phyloP scores from a whole-genome alignment of 805 yeast species.

The Metschnikowia drakensbergensis region DNA sequence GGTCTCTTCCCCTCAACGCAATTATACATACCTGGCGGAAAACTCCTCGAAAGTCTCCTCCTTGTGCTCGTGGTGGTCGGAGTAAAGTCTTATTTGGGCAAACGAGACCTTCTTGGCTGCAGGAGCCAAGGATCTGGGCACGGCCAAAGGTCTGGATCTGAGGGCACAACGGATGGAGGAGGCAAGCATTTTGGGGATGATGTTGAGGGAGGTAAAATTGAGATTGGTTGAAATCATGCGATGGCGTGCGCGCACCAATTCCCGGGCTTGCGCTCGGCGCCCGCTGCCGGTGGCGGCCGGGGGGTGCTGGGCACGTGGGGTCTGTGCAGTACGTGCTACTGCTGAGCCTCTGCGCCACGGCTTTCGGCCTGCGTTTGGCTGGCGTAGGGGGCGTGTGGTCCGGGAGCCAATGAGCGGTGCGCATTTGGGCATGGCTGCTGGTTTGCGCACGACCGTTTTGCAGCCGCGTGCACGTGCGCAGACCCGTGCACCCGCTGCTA shows the following conservation, averaged over 20 bases:
- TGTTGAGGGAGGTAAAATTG: constrained; percentile 2
- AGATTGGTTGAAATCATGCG: constrained; percentile 5
- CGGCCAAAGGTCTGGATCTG: constrained; percentile 31
- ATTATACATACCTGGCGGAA: constrained; percentile 61
- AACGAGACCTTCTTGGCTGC: constrained; percentile 19
- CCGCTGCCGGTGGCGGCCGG: too few relatives aligned
- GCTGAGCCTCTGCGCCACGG: neutral
- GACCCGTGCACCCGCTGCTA: neutral
- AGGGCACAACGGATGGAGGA: constrained; percentile 41
- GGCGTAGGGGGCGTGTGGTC: neutral
- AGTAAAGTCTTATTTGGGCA: constrained; percentile 59
- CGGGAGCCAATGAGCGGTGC: neutral
- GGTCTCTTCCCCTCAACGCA: neutral
- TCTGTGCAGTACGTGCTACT: too few relatives aligned
- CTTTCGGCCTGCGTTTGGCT: neutral
- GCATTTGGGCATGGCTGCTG: neutral
- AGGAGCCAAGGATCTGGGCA: constrained; percentile 28
- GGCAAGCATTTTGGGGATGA: constrained; percentile 29
- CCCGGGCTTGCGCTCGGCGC: neutral
- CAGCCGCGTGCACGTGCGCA: neutral
- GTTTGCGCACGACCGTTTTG: neutral
- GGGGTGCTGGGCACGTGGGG: too few relatives aligned
- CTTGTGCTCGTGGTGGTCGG: constrained; percentile 81
- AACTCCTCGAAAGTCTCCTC: constrained; percentile 95
- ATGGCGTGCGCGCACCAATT: constrained; percentile 8